These are phyloP conservation scores for Clathrus columnatus DNA, from an alignment of 768 basidiomycete species.

Conservation along the genomic window DNA sequence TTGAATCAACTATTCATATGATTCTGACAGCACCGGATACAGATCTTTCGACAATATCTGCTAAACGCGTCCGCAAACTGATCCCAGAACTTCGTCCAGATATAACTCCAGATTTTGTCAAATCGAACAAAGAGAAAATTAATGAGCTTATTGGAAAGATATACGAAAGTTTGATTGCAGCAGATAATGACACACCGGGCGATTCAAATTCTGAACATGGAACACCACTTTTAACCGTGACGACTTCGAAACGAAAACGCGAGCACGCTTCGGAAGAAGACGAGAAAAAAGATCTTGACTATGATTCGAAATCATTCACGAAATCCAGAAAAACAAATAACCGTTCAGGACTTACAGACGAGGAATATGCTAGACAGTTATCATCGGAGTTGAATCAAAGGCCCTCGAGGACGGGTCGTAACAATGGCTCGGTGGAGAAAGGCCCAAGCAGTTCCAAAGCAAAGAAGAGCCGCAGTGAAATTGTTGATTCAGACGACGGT, in stretches of 20 bases:
- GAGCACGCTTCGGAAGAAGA: conserved; percentile 14
- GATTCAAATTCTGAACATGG: conserved; percentile 12
- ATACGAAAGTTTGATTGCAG: conserved; percentile 48
- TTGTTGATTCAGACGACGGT: conserved; percentile 40
- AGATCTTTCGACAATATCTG: conserved; percentile 73
- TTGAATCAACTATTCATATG: conserved; percentile 53
- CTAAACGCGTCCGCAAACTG: conserved; percentile 80
- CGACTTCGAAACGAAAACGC: conserved; percentile 14
- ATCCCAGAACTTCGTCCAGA: conserved; percentile 46
- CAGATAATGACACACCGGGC: conserved; percentile 17
- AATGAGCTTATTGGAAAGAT: conserved; percentile 60
- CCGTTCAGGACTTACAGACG: conserved; percentile 48
- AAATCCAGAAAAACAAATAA: conserved; percentile 38
- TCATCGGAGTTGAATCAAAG: conserved; percentile 63
- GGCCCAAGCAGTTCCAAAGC: conserved; percentile 32
- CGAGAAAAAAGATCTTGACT: conserved; percentile 21
- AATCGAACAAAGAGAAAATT: conserved; percentile 57
- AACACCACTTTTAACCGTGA: conserved; percentile 22
- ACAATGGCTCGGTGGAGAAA: conserved; percentile 24
- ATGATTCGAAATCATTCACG: conserved; percentile 3
- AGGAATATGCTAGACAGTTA: conserved; percentile 60
- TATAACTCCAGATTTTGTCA: conserved; percentile 52
- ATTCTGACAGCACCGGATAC: conserved; percentile 72
- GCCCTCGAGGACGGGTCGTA: conserved; percentile 29
- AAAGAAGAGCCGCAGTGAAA: conserved; percentile 47